phyloP scores from a whole-genome alignment of 192 early-diverging fungal genomes.

The Chytriomyces sp. region DNA sequence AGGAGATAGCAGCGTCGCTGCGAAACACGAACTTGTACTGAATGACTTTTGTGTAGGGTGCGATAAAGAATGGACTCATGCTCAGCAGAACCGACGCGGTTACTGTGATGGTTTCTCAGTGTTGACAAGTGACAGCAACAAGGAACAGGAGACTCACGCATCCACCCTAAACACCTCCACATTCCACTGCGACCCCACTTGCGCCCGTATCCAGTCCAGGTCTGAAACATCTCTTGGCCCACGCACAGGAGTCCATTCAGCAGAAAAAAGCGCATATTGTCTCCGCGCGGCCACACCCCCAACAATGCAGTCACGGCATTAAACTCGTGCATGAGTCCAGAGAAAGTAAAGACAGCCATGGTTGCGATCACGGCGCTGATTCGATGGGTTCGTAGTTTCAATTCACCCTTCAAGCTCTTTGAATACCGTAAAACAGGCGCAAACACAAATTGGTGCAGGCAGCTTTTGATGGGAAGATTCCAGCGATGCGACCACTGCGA shows the following conservation, averaged over 20 bases:
- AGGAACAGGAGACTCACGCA: neutral
- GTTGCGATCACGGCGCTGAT: neutral
- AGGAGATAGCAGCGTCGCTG: too few relatives aligned
- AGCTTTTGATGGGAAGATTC: neutral
- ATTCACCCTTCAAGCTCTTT: neutral
- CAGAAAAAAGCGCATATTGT: neutral
- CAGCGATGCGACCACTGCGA: neutral
- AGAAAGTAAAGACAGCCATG: neutral
- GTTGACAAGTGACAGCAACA: too few relatives aligned
- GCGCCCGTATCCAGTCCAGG: neutral
- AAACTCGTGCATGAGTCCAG: neutral
- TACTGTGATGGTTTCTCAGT: too few relatives aligned
- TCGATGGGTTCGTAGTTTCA: neutral
- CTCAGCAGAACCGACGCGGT: too few relatives aligned
- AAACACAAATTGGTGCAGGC: neutral
- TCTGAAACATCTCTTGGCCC: neutral
- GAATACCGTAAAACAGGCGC: neutral
- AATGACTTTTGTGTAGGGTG: too few relatives aligned
- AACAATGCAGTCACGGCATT: neutral
- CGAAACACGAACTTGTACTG: too few relatives aligned
- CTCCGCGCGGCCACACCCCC: neutral
- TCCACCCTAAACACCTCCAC: neutral
- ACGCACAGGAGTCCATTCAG: neutral
- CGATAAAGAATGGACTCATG: too few relatives aligned
- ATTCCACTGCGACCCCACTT: neutral